These are phyloP conservation scores for Trichoderma guizhouense DNA, from an alignment of 2,329 filamentous ascomycete genomes.

Conservation along the genomic window DNA sequence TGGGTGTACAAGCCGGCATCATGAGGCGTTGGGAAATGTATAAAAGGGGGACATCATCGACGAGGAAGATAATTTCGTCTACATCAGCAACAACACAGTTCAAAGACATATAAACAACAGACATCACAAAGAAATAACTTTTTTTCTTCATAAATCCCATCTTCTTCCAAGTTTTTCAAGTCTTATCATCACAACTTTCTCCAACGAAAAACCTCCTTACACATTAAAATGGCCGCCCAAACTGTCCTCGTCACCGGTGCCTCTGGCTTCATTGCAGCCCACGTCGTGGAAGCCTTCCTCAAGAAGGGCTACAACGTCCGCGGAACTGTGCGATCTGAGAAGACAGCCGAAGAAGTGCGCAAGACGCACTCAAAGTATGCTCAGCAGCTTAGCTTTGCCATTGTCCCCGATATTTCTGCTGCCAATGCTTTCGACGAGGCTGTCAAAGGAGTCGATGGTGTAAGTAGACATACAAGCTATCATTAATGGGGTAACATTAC, in stretches of 20 bases:
- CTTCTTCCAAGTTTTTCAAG: background rate
- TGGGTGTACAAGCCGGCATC: background rate
- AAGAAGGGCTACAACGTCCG: background rate
- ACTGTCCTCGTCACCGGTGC: background rate
- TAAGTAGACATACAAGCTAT: background rate
- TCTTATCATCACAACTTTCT: background rate
- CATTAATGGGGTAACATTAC: rapidly evolving
- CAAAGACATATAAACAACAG: background rate
- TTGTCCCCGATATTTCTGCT: background rate
- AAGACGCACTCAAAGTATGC: background rate
- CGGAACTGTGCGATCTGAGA: background rate
- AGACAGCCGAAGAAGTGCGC: background rate
- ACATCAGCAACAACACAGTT: background rate
- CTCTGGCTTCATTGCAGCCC: background rate
- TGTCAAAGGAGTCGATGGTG: background rate
- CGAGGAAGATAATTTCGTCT: background rate
- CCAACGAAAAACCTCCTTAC: background rate
- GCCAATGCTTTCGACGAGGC: background rate
- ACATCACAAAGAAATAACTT: background rate
- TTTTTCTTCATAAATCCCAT: background rate
- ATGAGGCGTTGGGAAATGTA: background rate
- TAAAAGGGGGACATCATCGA: background rate
- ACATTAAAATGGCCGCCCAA: background rate
- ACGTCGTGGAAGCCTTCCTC: background rate
- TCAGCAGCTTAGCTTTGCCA: background rate